Percentiles rank a stretch among this genome's conserved stretches.
Conservation (phyloP, 2,329 filamentous ascomycete species). For the Beauveria australis region DNA sequence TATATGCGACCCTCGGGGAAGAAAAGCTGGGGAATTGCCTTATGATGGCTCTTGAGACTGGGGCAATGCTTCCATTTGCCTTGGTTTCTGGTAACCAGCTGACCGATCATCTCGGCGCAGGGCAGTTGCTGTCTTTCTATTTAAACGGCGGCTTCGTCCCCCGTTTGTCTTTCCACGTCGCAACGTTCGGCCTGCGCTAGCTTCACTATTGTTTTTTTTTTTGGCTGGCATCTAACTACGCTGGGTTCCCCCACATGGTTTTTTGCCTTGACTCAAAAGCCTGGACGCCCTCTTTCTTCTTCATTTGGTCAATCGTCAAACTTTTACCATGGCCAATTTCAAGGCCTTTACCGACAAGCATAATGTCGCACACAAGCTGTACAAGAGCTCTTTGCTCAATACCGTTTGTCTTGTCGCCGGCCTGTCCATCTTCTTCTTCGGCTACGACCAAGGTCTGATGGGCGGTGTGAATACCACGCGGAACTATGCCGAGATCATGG, state of each 20-base stretch:
- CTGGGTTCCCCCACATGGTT: slow-evolving; percentile 1
- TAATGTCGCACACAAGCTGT: slow-evolving; percentile 40
- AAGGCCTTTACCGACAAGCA: slow-evolving; percentile 8
- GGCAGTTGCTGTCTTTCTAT: background rate
- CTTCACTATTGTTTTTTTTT: background rate
- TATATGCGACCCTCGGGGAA: background rate
- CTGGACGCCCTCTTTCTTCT: background rate
- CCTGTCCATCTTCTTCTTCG: slow-evolving; percentile 62
- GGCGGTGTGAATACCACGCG: slow-evolving; percentile 58
- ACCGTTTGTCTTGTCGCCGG: slow-evolving; percentile 56
- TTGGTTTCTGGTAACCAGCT: background rate
- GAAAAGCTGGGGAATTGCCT: slow-evolving; percentile 5
- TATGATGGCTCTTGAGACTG: background rate
- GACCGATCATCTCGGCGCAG: background rate
- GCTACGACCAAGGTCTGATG: slow-evolving; percentile 50
- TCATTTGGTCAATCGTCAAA: background rate
- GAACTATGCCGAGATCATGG: slow-evolving; percentile 57
- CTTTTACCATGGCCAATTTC: slow-evolving; percentile 4
- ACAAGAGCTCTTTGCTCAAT: slow-evolving; percentile 49
- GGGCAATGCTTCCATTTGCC: background rate
- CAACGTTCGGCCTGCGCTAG: background rate
- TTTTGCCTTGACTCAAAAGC: background rate
- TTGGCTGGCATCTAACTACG: background rate
- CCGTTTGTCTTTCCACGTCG: background rate
- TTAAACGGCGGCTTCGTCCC: background rate